Base-by-base conservation (phyloP, 2,329 filamentous ascomycete species). In the Aspergillus fumigatus region DNA sequence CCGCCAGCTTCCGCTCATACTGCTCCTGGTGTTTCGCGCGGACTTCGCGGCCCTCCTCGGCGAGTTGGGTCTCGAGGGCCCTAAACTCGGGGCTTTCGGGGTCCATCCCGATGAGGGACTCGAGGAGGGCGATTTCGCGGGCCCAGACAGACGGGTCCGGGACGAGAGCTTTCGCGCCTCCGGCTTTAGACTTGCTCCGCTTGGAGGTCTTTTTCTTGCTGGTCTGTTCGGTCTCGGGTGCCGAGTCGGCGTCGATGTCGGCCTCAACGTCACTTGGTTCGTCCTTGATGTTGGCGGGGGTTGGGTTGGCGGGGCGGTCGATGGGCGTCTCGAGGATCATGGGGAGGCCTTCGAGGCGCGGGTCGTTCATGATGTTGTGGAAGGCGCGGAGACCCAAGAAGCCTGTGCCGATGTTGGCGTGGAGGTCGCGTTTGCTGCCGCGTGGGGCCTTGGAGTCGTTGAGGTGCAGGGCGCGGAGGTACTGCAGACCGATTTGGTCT, bases 241-340 rank as follows among this genome's bases (percentile, higher is more conserved):
- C 48, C 7, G 49, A 53, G 23, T 58, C 63, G 4, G 59, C 61
- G 6, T 65, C 61, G 35, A 59, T 55, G 2, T 61, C 65, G n/a
- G 48, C 59, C 35, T 59, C 60, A 3, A 52, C 58, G 4, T 51
- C 52, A 2, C 56, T 51, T 49, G 65, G 61, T 17, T 59, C 29
- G 8, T 48, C 26, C 7, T 45, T 51, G 48, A 27, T 26, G 14
- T 48, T 48, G 2, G 51, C 48, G 38, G 66, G 56, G 59, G 67
- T 58, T 60, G 59, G 50, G 52, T 80, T 76, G 19, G 83, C 86
- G 48, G 84, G 84, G 40, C 82, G 81, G 59, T 95, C 90, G 60
- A 94, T 93, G 5, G 94, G 94, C n/a, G 94, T 99, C 78, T 99
- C 94, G 7, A 99, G 82, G 1, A 99, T 87, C 85, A 99, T 91